phyloP scores from a whole-genome alignment of 345 rosid genomes.

The Trapa incisa region DNA sequence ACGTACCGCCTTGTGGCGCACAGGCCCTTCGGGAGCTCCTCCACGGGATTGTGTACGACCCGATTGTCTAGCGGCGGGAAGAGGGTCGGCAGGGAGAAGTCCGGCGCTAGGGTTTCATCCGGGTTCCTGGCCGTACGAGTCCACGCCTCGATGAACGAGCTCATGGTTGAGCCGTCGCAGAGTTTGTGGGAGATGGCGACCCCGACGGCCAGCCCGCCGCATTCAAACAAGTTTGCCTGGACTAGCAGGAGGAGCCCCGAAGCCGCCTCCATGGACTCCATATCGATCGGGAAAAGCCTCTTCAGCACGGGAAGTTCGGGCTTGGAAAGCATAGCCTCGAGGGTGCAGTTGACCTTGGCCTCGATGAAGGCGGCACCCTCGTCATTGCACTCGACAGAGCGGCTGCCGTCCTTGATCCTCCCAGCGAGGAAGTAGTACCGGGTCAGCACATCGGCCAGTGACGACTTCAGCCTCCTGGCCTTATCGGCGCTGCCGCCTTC shows the following conservation, averaged over 20 bases:
- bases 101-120: neutral
- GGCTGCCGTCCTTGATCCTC: neutral
- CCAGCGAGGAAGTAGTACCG: constrained; percentile 14
- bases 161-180: constrained; percentile 11
- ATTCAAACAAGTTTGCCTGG: constrained; percentile 18
- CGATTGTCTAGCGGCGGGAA: constrained; percentile 9
- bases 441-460: constrained; percentile 10
- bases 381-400: constrained; percentile 20
- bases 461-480: constrained; percentile 1
- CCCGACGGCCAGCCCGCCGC: constrained; percentile 22
- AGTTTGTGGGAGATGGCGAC: constrained; percentile 19
- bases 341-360: constrained; percentile 10
- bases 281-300: constrained; percentile 11
- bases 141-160: constrained; percentile 15
- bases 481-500: neutral
- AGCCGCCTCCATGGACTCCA: constrained; percentile 8
- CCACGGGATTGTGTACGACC: neutral
- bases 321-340: constrained; percentile 8
- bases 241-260: constrained; percentile 17
- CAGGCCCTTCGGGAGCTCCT: neutral
- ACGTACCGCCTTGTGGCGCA: constrained; percentile 8
- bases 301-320: constrained; percentile 2
- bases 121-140: neutral
- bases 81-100: constrained; percentile 3
- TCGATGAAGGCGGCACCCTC: constrained; percentile 16